Evolutionary conservation across 495 filamentous ascomycete species (phyloP).

Genomic region (Wilcoxina mikolae): DNA sequence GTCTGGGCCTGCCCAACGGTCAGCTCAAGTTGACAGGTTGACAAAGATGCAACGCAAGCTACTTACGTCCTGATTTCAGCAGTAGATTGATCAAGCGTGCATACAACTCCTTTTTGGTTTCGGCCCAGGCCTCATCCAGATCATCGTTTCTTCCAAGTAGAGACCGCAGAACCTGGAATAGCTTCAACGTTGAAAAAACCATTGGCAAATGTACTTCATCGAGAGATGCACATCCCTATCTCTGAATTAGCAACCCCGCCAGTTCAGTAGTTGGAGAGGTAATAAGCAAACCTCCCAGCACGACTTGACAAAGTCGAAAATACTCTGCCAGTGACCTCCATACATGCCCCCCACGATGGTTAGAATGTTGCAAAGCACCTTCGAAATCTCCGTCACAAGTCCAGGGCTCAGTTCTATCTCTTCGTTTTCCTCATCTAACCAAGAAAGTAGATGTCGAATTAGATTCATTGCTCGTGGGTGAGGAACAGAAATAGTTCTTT

Average conservation of each 20-base stretch:
- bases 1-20: slow-evolving; percentile 28
- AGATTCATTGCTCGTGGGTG: slow-evolving; percentile 72
- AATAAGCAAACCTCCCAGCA: slow-evolving; percentile 15
- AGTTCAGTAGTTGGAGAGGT: neutral
- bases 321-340: slow-evolving; percentile 63
- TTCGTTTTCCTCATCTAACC: slow-evolving; percentile 43
- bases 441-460: slow-evolving; percentile 58
- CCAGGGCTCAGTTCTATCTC: slow-evolving; percentile 33
- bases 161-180: slow-evolving; percentile 46
- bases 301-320: slow-evolving; percentile 36
- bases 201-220: slow-evolving; percentile 16
- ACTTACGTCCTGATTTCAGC: slow-evolving; percentile 28
- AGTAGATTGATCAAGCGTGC: slow-evolving; percentile 49
- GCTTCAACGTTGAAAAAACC: slow-evolving; percentile 46
- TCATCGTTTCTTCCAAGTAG: slow-evolving; percentile 61
- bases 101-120: slow-evolving; percentile 36
- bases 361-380: slow-evolving; percentile 48
- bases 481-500: slow-evolving; percentile 42
- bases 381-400: slow-evolving; percentile 47
- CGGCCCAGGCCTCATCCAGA: slow-evolving; percentile 54
- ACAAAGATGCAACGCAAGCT: too few relatives aligned
- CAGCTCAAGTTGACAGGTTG: too few relatives aligned
- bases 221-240: slow-evolving; percentile 13
- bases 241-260: neutral
- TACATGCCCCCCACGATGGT: slow-evolving; percentile 62